These are phyloP conservation scores for Cryptomeria japonica DNA, from an alignment of 75 land plant species.

Conservation along the genomic window DNA sequence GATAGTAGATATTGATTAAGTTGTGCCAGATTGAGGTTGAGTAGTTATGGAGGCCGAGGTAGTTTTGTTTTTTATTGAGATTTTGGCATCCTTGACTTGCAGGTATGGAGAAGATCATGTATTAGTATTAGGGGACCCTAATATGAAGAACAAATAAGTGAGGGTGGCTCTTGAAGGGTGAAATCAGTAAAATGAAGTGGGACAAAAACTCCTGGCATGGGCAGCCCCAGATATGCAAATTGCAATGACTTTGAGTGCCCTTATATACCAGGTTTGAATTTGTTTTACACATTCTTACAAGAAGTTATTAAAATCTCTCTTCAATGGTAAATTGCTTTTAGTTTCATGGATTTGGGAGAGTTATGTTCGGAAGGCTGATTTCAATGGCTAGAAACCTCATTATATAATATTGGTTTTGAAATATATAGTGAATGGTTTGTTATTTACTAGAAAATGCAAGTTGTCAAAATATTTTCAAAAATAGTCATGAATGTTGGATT, in stretches of 20 bases:
- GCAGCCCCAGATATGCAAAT: slow-evolving; percentile 66
- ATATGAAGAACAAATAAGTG: slow-evolving; percentile 55
- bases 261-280: not conserved
- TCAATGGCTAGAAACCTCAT: too few relatives aligned
- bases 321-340: not conserved
- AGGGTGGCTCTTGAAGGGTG: slow-evolving; percentile 65
- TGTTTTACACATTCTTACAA: not conserved
- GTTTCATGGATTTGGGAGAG: too few relatives aligned
- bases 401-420: too few relatives aligned
- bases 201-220: slow-evolving; percentile 29
- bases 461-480: too few relatives aligned
- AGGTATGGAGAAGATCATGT: not conserved
- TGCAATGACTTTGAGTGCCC: slow-evolving; percentile 36
- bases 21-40: too few relatives aligned
- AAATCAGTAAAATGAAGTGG: slow-evolving; percentile 70
- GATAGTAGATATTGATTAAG: too few relatives aligned
- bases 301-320: too few relatives aligned
- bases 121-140: slow-evolving; percentile 52
- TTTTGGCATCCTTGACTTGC: not conserved
- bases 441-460: not conserved
- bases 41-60: not conserved
- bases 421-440: not conserved
- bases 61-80: not conserved
- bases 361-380: too few relatives aligned
- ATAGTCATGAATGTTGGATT: too few relatives aligned